Evolutionary conservation across 2,329 filamentous ascomycete genomes (phyloP), one percentile per base, ranked within the genome.

Genomic region (Fusarium sp.): DNA sequence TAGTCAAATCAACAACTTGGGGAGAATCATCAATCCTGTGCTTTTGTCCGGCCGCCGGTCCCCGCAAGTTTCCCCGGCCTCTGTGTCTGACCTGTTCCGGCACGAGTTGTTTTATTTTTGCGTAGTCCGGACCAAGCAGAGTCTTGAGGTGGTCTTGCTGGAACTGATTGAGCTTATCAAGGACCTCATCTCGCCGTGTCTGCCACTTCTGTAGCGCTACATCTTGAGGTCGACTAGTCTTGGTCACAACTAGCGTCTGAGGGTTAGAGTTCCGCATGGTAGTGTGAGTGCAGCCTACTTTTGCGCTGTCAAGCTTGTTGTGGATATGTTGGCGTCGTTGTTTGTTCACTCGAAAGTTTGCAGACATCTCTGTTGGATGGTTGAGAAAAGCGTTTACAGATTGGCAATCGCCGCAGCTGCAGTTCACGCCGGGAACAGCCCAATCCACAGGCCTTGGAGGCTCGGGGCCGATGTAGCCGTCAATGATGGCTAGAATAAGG

Each of bases 301-400:
- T 1, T 6, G 33, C 40, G 0, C 1, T 1, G 15, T 74, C 60
- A 5, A 77, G 63, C 13, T 53, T 6, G 6, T 44, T 11, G 9
- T 74, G 69, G 1, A 78, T 14, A 51, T 79, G 75, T 1, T 19
- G 24, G 4, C 76, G 72, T 0, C 63, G 59, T 17, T 39, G 7
- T 28, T 74, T 63, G 15, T 26, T 57, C 11, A 74, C 38, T 11
- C 56, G 1, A 38, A 78, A 73, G 1, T 21, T 49, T 5, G 26
- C 51, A 13, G 62, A 42, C 1, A 14, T 31, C 15, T 58, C 10
- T 6, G 44, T 19, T 14, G 59, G 50, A 26, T 19, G 19, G 19
- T 19, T 19, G 14, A 80, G 75, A 60, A 80, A 80, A 0, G 2
- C 7, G 49, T 76, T 76, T 8, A 80, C 59, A 1, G 6, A 0